Evolutionary conservation across 176 grass and related monocot species (phyloP), one percentile per base, ranked within the genome.

Genomic region (Carex scoparia): DNA sequence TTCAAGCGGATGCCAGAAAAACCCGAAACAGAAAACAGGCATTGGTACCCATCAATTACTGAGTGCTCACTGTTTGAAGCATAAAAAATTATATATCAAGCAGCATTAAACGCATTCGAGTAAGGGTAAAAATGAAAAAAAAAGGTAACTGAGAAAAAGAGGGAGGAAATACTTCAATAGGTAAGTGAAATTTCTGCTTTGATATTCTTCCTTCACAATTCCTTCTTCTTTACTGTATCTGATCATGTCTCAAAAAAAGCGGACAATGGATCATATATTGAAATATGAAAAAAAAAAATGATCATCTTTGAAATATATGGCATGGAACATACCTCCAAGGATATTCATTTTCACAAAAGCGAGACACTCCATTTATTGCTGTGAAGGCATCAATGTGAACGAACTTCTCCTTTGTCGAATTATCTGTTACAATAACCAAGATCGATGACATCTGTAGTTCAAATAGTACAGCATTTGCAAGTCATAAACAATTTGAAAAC

Each of bases 331-430:
- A 95, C 96, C 96, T 95, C 96, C 96, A 98, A 94, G 89, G 89
- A 87, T 98, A 94, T 88, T 90, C 85, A 84, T 89, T 93, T 94
- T 98, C 93, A 71, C 82, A 98, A 88, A 98, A 98, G 60, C 88
- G 88, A 84, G 96, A 98, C 92, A 98, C 90, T 77, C 96, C 96
- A 75, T 90, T 94, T 48, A 82, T 95, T 53, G 96, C 96, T 28
- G 96, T 91, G 81, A 95, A 98, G 53, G 91, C 65, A 89, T 98
- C 96, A 77, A 98, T 91, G 55, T 95, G 96, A 75, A 95, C 91
- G 15, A 79, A 82, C 69, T 92, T 98, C 81, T 95, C 93, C 35
- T 88, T 92, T 79, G 70, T 69, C 3, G 85, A 89, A 85, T 72
- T 85, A 92, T 89, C 93, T 95, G 83, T 80, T 70, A 64, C 76